These are phyloP conservation scores for Boletus sp. DNA, from an alignment of 768 basidiomycete species.

Conservation along the genomic window DNA sequence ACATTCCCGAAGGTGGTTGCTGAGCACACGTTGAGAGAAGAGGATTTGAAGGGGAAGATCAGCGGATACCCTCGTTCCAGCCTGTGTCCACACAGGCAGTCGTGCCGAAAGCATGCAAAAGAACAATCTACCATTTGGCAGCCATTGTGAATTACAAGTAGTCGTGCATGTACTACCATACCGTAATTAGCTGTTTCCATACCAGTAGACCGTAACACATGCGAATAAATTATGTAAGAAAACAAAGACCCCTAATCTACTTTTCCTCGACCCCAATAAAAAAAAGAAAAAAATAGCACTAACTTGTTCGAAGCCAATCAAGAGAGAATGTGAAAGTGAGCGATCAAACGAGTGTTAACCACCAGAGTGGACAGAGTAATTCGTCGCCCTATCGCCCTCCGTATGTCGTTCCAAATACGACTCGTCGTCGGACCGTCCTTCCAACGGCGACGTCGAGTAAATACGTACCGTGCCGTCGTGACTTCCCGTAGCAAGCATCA, in stretches of 20 bases:
- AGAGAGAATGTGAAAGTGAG: not conserved
- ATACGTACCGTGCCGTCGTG: conserved; percentile 75
- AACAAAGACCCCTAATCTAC: not conserved
- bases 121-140: conserved; percentile 9
- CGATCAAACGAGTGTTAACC: conserved; percentile 14
- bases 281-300: conserved; percentile 2
- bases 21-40: conserved; percentile 19
- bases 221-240: conserved; percentile 27
- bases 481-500: conserved; percentile 68
- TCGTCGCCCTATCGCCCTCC: conserved; percentile 25
- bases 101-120: conserved; percentile 1
- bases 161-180: conserved; percentile 22
- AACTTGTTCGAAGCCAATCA: not conserved
- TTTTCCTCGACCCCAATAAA: conserved; percentile 15
- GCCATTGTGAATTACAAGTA: conserved; percentile 21
- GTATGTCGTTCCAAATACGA: conserved; percentile 25
- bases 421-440: conserved; percentile 22
- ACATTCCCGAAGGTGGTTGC: conserved; percentile 10
- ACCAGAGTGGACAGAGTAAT: conserved; percentile 28
- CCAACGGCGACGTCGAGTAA: conserved; percentile 52
- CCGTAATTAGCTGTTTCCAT: conserved; percentile 27
- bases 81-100: not conserved
- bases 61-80: not conserved
- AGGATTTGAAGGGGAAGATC: not conserved
- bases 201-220: conserved; percentile 19